Evolutionary conservation across 371 early-diverging fungal genomes (phyloP).

Genomic region (Dentiscutata heterogama): DNA sequence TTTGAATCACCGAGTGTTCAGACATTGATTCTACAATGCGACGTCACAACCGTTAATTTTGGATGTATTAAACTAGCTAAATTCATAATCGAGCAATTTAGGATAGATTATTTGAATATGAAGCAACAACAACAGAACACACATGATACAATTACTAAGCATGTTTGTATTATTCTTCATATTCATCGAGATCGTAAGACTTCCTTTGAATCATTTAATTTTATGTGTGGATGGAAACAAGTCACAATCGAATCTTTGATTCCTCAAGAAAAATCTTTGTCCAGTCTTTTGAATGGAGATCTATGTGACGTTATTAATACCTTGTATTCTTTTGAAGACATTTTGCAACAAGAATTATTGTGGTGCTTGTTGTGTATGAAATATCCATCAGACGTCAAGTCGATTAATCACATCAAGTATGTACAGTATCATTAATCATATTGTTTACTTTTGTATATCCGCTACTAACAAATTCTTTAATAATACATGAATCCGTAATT

Average conservation of each 20-base stretch:
- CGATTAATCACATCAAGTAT: slow-evolving; percentile 39
- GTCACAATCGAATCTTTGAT: slow-evolving; percentile 41
- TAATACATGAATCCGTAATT: too few species aligned
- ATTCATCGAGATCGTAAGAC: slow-evolving; percentile 39
- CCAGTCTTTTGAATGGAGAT: slow-evolving; percentile 35
- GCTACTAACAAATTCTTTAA: too few species aligned
- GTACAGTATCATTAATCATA: too few species aligned
- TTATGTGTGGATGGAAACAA: slow-evolving; percentile 48
- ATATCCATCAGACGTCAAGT: slow-evolving; percentile 27
- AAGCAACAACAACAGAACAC: neutral
- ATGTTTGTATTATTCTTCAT: slow-evolving; percentile 47
- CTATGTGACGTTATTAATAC: slow-evolving; percentile 18
- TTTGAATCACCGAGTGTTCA: too few species aligned
- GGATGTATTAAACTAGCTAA: slow-evolving; percentile 47
- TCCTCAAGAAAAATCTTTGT: slow-evolving; percentile 24
- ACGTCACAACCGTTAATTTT: slow-evolving; percentile 31
- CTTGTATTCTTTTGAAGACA: slow-evolving; percentile 30
- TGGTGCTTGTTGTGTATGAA: slow-evolving; percentile 47
- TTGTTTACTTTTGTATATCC: too few species aligned
- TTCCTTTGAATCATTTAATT: slow-evolving; percentile 31
- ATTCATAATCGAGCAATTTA: slow-evolving; percentile 46
- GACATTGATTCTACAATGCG: slow-evolving; percentile 45
- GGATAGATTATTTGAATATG: slow-evolving; percentile 9
- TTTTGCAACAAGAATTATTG: slow-evolving; percentile 43
- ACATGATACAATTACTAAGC: neutral